These are phyloP conservation scores for Peronosclerospora sorghi DNA, from an alignment of 352 stramenopile genomes.

Conservation along the genomic window DNA sequence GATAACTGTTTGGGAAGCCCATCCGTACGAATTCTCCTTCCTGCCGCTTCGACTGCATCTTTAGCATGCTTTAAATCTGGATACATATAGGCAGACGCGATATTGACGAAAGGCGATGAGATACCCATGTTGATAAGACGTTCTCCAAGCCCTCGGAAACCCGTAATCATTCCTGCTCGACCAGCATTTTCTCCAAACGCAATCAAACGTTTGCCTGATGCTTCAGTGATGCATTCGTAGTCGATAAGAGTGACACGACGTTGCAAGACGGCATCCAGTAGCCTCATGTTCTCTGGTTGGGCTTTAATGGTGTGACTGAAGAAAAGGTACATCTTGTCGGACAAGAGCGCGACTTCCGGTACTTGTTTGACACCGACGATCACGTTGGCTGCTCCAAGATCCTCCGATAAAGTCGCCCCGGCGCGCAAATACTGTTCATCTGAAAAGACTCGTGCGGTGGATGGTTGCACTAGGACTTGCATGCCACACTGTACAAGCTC, in stretches of 20 bases:
- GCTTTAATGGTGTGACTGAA: conserved; percentile 97
- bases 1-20: conserved; percentile 67
- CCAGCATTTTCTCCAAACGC: conserved; percentile 92
- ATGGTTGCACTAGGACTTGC: conserved; percentile 90
- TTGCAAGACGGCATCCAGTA: conserved; percentile 87
- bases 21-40: conserved; percentile 66
- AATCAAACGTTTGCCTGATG: conserved; percentile 81
- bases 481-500: conserved; percentile 72
- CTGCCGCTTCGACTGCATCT: conserved; percentile 69
- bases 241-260: conserved; percentile 91
- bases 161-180: conserved; percentile 90
- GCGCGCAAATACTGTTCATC: conserved; percentile 87
- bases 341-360: conserved; percentile 62
- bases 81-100: conserved; percentile 92
- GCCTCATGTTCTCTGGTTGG: conserved; percentile 92
- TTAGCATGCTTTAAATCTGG: conserved; percentile 83
- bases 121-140: conserved; percentile 87
- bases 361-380: conserved; percentile 95
- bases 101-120: conserved; percentile 92
- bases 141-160: conserved; percentile 88
- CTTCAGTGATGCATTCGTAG: conserved; percentile 92
- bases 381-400: conserved; percentile 79
- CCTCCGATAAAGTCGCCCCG: conserved; percentile 84
- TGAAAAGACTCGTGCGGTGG: conserved; percentile 86
- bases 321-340: conserved; percentile 93